phyloP scores from a whole-genome alignment of 208 protist genomes.

The Leishmania lainsoni region DNA sequence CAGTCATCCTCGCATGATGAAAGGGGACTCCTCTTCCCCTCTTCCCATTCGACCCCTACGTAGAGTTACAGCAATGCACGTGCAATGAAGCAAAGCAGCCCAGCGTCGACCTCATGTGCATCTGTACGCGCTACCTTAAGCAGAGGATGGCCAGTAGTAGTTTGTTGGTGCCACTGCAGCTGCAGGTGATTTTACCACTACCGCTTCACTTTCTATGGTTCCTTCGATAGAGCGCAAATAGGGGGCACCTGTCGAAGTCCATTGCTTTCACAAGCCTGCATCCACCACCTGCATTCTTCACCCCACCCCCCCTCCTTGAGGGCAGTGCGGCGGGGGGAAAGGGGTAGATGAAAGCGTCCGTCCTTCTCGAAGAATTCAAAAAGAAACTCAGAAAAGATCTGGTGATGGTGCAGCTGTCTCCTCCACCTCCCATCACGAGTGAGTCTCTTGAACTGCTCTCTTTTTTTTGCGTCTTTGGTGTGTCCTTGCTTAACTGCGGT shows the following conservation, averaged over 20 bases:
- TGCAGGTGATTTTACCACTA: background rate
- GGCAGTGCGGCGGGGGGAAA: background rate
- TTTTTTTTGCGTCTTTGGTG: background rate
- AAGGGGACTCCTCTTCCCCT: background rate
- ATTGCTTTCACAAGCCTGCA: background rate
- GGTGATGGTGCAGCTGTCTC: background rate
- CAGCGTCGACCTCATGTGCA: background rate
- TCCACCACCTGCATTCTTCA: background rate
- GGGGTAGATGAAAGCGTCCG: background rate
- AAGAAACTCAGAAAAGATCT: background rate
- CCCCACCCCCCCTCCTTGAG: background rate
- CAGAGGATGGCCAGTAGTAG: background rate
- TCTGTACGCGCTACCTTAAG: background rate
- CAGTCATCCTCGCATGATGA: background rate
- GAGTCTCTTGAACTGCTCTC: background rate
- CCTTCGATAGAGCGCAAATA: background rate
- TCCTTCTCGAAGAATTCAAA: background rate
- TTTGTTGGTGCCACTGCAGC: background rate
- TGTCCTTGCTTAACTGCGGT: background rate
- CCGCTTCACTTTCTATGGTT: background rate
- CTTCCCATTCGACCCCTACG: background rate
- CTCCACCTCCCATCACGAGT: background rate
- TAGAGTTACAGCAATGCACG: background rate
- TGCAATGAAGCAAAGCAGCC: background rate
- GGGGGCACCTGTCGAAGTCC: background rate